Percentiles rank a stretch among this genome's conserved stretches.
These are phyloP conservation scores for Agaricus sinodeliciosus DNA, from an alignment of 768 basidiomycete genomes.

Conservation along the genomic window DNA sequence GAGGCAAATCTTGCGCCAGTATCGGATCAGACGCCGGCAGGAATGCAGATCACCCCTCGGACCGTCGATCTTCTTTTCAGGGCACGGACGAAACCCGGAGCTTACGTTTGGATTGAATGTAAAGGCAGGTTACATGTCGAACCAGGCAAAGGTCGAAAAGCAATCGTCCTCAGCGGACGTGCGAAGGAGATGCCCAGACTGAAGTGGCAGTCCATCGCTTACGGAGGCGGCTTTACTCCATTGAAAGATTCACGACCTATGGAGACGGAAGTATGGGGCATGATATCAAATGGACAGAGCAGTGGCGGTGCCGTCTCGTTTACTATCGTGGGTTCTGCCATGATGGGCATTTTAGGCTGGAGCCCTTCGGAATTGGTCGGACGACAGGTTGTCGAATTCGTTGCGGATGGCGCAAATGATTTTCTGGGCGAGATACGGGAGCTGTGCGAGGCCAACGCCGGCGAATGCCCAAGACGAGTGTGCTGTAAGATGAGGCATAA, in stretches of 20 bases:
- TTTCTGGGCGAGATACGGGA: slow-evolving; percentile 20
- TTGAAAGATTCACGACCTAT: slow-evolving; percentile 3
- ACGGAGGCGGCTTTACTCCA: slow-evolving; percentile 39
- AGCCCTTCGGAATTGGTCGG: slow-evolving; percentile 47
- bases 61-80: slow-evolving; percentile 84
- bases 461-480: neutral
- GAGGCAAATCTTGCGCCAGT: neutral
- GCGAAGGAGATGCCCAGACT: slow-evolving; percentile 60
- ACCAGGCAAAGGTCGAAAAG: slow-evolving; percentile 90
- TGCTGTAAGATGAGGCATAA: slow-evolving; percentile 14
- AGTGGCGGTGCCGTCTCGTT: slow-evolving; percentile 24
- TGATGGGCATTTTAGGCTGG: slow-evolving; percentile 65
- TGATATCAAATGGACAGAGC: slow-evolving; percentile 31
- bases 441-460: slow-evolving; percentile 4
- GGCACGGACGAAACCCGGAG: slow-evolving; percentile 56
- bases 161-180: slow-evolving; percentile 85
- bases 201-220: slow-evolving; percentile 50
- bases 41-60: slow-evolving; percentile 29
- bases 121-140: slow-evolving; percentile 87
- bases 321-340: slow-evolving; percentile 41
- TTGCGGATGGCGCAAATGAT: slow-evolving; percentile 18
- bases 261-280: slow-evolving; percentile 37
- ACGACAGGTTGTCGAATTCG: slow-evolving; percentile 31
- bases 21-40: neutral
- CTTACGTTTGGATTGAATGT: slow-evolving; percentile 86